Evolutionary conservation across 208 protist genomes (phyloP).

Genomic region (Trypanosoma grayi): DNA sequence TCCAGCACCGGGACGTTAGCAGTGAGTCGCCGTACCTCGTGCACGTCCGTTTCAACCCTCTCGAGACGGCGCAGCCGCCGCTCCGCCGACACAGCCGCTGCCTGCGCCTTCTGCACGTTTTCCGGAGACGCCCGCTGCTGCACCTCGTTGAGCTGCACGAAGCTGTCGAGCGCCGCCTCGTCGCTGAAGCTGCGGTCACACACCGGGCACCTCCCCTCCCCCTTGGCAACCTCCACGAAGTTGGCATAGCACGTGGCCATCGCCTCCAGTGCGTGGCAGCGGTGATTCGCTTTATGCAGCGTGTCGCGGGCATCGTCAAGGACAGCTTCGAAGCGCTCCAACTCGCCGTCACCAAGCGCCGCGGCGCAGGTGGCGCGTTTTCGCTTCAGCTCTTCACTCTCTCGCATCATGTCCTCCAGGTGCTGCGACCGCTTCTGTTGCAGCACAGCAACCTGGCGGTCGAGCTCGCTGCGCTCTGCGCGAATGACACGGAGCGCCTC

Average conservation of each 20-base stretch:
- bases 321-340: slow-evolving; percentile 44
- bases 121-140: slow-evolving; percentile 39
- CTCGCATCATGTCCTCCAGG: slow-evolving; percentile 23
- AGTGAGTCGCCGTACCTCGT: slow-evolving; percentile 32
- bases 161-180: slow-evolving; percentile 23
- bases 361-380: slow-evolving; percentile 4
- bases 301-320: slow-evolving; percentile 29
- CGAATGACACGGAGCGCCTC: slow-evolving; percentile 31
- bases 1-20: slow-evolving; percentile 31
- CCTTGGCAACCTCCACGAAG: slow-evolving; percentile 45
- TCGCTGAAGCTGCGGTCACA: slow-evolving; percentile 58
- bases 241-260: slow-evolving; percentile 57
- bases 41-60: slow-evolving; percentile 30
- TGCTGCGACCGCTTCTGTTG: slow-evolving; percentile 33
- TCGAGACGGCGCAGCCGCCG: slow-evolving; percentile 33
- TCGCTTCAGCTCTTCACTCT: slow-evolving; percentile 8
- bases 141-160: slow-evolving; percentile 39
- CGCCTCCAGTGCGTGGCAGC: slow-evolving; percentile 40
- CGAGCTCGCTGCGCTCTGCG: slow-evolving; percentile 25
- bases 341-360: slow-evolving; percentile 11
- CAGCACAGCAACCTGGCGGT: slow-evolving; percentile 29
- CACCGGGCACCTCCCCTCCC: slow-evolving; percentile 46
- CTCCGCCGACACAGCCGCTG: slow-evolving; percentile 18
- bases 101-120: slow-evolving; percentile 26
- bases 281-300: slow-evolving; percentile 27